Evolutionary conservation across 768 basidiomycete genomes (phyloP), one percentile per base, ranked within the genome.

Genomic region (Mycena rebaudengoi): DNA sequence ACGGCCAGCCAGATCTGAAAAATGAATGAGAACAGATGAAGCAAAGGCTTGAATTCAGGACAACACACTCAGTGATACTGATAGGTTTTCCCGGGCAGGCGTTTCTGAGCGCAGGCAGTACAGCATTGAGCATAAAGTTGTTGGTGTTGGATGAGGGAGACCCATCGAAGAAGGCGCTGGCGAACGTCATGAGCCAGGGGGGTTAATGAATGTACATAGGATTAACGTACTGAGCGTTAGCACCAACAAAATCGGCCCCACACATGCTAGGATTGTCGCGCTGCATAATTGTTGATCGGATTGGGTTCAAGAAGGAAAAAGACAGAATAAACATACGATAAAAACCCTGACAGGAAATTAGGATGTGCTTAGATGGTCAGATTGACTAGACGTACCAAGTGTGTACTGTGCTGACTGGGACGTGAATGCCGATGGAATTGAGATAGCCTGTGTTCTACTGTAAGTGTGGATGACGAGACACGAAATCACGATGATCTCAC

Each of bases 1-100:
- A 81, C 14, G 81, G 79, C 80, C 79, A 82, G 26, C 80, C 81
- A 26, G 78, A 74, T 68, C 78, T 79, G 21, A 29, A n/a, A n/a
- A n/a, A n/a, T n/a, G n/a, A n/a, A n/a, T n/a, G n/a, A n/a, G n/a
- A n/a, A n/a, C n/a, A n/a, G n/a, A n/a, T n/a, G n/a, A n/a, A n/a
- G n/a, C n/a, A n/a, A n/a, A n/a, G n/a, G n/a, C n/a, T n/a, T n/a
- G n/a, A n/a, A n/a, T n/a, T n/a, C n/a, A 33, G 13, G 23, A 14
- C 23, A 26, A 61, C 73, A 14, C 58, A 80, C 78, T 81, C 80
- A 2, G 78, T 75, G 57, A 80, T 80, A 30, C 64, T 62, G 6
- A 80, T 66, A 20, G 73, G 72, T 66, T 80, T 80, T 20, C 77
- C 77, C 4, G 78, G 77, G 66, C 81, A 82, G 7, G 76, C 74